A percentile compares a stretch with the other conserved stretches of the same genome.
Conservation (phyloP, 73 alveolate species). For the Blepharisma japonicum region DNA sequence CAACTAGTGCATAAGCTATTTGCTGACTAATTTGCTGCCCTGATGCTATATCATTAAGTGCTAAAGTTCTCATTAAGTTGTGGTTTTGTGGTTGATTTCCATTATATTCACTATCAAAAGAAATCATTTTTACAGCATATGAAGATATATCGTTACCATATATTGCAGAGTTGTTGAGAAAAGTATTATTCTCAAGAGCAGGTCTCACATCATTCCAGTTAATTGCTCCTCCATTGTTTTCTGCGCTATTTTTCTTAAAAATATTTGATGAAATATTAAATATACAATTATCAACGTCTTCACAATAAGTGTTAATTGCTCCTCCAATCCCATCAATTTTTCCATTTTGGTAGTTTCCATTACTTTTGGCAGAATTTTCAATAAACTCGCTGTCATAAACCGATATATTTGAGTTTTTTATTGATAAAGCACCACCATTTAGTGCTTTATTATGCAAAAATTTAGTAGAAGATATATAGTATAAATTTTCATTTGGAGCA, state of each 20-base stretch:
- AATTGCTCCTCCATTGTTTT: constrained; percentile 6
- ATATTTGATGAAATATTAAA: neutral
- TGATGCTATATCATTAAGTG: neutral
- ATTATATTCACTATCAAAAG: neutral
- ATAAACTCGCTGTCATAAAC: no score
- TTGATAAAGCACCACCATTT: no score
- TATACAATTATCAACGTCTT: neutral
- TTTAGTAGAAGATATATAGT: no score
- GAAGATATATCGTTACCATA: constrained; percentile 9
- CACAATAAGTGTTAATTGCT: neutral
- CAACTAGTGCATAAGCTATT: neutral
- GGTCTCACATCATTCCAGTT: neutral
- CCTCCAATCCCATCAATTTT: neutral
- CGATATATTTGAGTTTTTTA: no score
- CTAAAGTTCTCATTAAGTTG: no score
- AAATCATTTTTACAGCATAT: neutral
- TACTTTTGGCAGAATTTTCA: no score
- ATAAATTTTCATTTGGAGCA: no score
- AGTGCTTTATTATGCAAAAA: no score
- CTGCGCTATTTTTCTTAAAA: neutral
- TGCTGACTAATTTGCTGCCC: neutral
- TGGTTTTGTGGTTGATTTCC: no score
- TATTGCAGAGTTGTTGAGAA: neutral
- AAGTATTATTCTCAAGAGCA: neutral
- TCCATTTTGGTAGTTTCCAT: no score